These are phyloP conservation scores for Pleurotus citrinopileatus DNA, from an alignment of 768 basidiomycete species.

Conservation along the genomic window DNA sequence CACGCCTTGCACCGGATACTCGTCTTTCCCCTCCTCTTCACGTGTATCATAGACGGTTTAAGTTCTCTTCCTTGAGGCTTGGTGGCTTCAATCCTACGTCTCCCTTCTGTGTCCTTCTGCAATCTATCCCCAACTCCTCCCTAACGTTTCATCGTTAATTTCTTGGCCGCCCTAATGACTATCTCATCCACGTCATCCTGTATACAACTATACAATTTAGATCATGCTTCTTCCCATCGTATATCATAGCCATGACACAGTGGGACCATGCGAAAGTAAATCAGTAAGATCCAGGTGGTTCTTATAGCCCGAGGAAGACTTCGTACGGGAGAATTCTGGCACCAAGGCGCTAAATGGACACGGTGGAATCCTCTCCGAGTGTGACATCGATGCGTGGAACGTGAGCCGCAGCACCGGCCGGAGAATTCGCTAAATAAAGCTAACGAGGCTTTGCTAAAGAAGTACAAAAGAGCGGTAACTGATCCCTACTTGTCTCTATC, in stretches of 20 bases:
- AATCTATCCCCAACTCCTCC: constrained; percentile 1
- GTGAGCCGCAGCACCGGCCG: constrained; percentile 3
- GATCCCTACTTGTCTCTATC: constrained; percentile 15
- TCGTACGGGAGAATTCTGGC: no score
- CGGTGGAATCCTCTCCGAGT: no score
- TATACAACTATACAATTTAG: background rate
- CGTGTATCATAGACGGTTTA: no score
- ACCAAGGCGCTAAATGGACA: no score
- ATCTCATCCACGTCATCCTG: background rate
- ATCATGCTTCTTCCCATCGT: constrained; percentile 5
- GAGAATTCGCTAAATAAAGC: background rate
- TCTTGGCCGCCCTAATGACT: background rate
- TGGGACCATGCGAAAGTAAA: no score
- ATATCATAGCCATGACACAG: constrained; percentile 1
- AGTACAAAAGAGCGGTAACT: background rate
- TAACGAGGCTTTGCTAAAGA: background rate
- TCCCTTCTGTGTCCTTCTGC: no score
- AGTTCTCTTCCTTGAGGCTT: no score
- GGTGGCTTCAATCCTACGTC: no score
- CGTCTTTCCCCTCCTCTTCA: no score
- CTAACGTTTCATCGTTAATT: background rate
- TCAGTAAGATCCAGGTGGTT: no score
- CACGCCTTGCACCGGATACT: background rate
- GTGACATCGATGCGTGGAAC: background rate
- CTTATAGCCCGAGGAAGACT: no score